These are phyloP conservation scores for Aphanomyces cochlioides DNA, from an alignment of 352 stramenopile species.

Conservation along the genomic window DNA sequence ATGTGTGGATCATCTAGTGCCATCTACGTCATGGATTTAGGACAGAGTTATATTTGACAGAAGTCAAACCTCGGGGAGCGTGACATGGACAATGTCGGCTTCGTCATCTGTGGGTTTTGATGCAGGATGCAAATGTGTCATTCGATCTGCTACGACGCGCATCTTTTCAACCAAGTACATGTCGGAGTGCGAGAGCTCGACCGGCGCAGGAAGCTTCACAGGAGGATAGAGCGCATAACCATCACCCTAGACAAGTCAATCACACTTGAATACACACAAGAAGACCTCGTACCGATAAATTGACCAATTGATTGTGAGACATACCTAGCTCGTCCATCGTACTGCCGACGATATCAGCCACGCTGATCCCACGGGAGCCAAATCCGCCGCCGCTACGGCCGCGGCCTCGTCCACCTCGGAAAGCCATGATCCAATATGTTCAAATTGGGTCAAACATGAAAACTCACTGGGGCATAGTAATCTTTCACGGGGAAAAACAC, in stretches of 20 bases:
- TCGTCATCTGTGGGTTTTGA: slow-evolving; percentile 3
- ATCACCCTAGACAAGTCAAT: slow-evolving; percentile 21
- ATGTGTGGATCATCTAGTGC: slow-evolving; percentile 15
- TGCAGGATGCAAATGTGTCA: slow-evolving; percentile 24
- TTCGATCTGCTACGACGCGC: slow-evolving; percentile 26
- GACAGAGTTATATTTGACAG: not conserved
- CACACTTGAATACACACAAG: not conserved
- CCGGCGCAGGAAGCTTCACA: slow-evolving; percentile 26
- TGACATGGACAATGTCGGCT: slow-evolving; percentile 24
- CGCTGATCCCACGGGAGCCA: slow-evolving; percentile 26
- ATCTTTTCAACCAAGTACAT: slow-evolving; percentile 31
- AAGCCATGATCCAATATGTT: slow-evolving; percentile 18
- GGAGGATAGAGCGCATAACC: slow-evolving; percentile 17
- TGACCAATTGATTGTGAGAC: slow-evolving; percentile 28
- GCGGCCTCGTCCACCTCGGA: slow-evolving; percentile 26
- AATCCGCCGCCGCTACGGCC: slow-evolving; percentile 22
- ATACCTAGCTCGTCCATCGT: slow-evolving; percentile 30
- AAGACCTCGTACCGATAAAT: not conserved
- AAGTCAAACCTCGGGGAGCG: slow-evolving; percentile 14
- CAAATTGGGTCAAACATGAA: slow-evolving; percentile 21
- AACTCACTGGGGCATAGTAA: not conserved
- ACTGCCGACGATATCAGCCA: slow-evolving; percentile 28
- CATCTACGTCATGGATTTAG: slow-evolving; percentile 8
- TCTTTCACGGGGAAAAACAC: too few relatives aligned
- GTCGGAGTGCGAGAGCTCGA: slow-evolving; percentile 24